Evolutionary conservation across 345 rosid genomes (phyloP).

Genomic region (Angophora floribunda): DNA sequence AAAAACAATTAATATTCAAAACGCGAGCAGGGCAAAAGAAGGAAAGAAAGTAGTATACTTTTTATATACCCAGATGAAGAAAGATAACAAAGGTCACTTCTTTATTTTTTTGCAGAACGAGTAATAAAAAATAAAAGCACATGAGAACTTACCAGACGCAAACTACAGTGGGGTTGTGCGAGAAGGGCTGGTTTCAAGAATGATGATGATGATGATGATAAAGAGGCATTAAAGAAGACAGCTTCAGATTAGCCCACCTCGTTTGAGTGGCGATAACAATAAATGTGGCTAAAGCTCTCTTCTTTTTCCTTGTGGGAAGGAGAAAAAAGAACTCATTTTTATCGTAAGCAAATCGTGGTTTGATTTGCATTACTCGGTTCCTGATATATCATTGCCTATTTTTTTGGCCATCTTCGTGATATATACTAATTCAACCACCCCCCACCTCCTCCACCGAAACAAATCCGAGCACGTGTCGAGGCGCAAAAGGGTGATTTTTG

Average conservation of each 20-base stretch:
- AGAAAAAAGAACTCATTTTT: not conserved
- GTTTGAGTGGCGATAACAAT: not conserved
- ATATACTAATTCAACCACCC: not conserved
- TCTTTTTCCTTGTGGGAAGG: not conserved
- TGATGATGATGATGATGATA: not conserved
- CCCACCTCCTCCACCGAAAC: not conserved
- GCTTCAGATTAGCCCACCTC: not conserved
- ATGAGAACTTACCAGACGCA: not conserved
- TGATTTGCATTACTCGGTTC: not conserved
- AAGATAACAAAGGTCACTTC: not conserved
- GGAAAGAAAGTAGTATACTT: not conserved
- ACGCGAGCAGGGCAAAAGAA: not conserved
- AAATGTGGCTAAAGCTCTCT: not conserved
- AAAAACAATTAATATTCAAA: not conserved
- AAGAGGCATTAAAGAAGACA: not conserved
- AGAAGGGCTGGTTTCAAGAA: not conserved
- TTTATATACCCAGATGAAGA: not conserved
- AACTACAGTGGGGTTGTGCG: not conserved
- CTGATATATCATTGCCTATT: not conserved
- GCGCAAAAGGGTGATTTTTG: not conserved
- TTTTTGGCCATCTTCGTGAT: not conserved
- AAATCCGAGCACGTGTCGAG: not conserved
- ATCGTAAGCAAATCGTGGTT: not conserved
- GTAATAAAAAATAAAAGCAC: not conserved
- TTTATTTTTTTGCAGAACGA: not conserved